Percentiles rank a stretch among this genome's conserved stretches.
Conservation (phyloP, 257 asterid genomes). For the Eustoma russellianum region DNA sequence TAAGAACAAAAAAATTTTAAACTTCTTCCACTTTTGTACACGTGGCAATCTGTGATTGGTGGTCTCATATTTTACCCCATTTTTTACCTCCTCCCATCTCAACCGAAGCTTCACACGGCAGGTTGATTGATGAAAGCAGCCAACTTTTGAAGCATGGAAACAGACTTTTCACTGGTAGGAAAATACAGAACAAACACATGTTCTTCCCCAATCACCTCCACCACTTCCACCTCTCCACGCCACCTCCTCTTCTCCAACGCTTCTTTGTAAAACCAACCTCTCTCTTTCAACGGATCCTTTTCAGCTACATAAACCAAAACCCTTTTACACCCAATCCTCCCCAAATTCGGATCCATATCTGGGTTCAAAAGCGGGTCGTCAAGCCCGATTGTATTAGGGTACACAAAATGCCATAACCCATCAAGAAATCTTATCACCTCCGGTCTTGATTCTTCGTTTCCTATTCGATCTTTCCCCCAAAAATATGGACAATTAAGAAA, state of each 20-base stretch:
- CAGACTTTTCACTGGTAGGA: constrained; percentile 20
- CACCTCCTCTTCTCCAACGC: constrained; percentile 31
- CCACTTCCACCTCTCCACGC: constrained; percentile 38
- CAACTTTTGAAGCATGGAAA: constrained; percentile 29
- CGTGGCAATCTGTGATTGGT: too few species aligned
- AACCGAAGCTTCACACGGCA: too few species aligned
- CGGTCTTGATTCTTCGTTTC: constrained; percentile 16
- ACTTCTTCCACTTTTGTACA: too few species aligned
- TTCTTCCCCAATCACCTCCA: constrained; percentile 33
- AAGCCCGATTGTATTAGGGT: constrained; percentile 38
- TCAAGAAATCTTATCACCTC: constrained; percentile 9
- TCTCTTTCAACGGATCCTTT: constrained; percentile 24
- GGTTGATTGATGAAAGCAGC: constrained; percentile 27
- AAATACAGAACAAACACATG: constrained; percentile 36
- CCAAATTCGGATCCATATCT: constrained; percentile 22
- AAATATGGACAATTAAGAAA: constrained; percentile 46
- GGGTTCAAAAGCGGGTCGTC: constrained; percentile 53
- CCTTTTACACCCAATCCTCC: constrained; percentile 24
- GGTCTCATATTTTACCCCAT: too few species aligned
- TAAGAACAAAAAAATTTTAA: too few species aligned
- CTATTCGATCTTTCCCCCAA: constrained; percentile 45
- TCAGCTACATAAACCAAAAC: constrained; percentile 40
- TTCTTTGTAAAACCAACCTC: constrained; percentile 40
- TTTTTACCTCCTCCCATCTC: too few species aligned
- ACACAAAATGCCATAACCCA: constrained; percentile 29